Base-by-base conservation (phyloP, 129 eudicot species). In the Arctium lappa region DNA sequence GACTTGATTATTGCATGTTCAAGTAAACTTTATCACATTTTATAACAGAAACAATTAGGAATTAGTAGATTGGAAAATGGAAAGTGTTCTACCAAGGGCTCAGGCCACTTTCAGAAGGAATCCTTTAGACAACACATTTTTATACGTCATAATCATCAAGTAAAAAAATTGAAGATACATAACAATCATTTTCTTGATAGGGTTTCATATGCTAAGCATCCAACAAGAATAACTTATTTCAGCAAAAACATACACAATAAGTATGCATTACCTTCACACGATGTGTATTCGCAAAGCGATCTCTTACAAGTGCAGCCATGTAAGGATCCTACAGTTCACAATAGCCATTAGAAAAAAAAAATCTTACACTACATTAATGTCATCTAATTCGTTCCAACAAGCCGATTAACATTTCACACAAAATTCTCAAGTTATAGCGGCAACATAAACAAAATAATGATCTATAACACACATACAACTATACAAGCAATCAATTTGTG, bases 281-380 rank as follows among this genome's bases (percentile, higher is more conserved):
- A 42, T 86, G 86, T n/a, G 84, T 83, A 75, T 78, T 81, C 7
- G 94, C 86, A 86, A 96, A 96, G 12, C 99, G 88, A 44, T 96
- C 99, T 42, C 73, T 85, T 72, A 93, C 93, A 88, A 93, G 87
- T 42, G 90, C 91, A 88, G 98, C 98, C 99, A 96, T 96, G 83
- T 93, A 88, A 8, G 97, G 91, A 87, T 96, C 99, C 99, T 92
- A 81, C 39, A 85, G 69, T 33, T 15, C 10, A 30, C n/a, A 42
- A 4, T 10, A 76, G 80, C 3, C 56, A 83, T 50, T 37, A 82
- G 44, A 79, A 69, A 22, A 6, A 13, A n/a, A 71, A 75, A 12
- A 36, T 50, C 18, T 63, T 27, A n/a, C 70, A 27, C 70, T 63
- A 8, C 70, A 63, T 22, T 6, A 63, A 63, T 27, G 32, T 27